Evolutionary conservation across 495 filamentous ascomycete genomes (phyloP).

Genomic region (Penicillium verhagenii): DNA sequence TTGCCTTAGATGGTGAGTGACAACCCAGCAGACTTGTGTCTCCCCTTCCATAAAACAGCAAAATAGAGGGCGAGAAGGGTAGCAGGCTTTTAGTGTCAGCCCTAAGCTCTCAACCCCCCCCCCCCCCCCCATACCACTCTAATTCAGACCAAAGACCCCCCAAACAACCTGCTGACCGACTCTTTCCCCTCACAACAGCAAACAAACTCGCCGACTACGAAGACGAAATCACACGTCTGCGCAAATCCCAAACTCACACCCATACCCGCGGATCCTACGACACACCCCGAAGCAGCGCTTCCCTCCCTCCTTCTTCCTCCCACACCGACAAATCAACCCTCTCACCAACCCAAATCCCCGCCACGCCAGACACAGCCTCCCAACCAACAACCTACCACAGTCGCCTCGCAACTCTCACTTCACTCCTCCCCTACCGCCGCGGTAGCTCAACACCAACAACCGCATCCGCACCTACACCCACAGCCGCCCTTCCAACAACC

Average conservation of each 20-base stretch:
- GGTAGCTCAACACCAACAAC: slow-evolving; percentile 32
- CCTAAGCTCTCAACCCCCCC: background rate
- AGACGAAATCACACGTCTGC: slow-evolving; percentile 74
- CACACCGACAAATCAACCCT: slow-evolving; percentile 20
- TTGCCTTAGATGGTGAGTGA: slow-evolving; percentile 68
- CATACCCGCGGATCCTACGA: slow-evolving; percentile 12
- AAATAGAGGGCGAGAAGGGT: no score
- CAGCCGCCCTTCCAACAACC: slow-evolving; percentile 27
- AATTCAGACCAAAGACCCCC: background rate
- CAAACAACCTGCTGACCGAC: slow-evolving; percentile 5
- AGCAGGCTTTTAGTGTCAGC: no score
- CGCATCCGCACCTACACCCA: slow-evolving; percentile 36
- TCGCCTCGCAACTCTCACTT: slow-evolving; percentile 59
- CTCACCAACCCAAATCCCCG: slow-evolving; percentile 21
- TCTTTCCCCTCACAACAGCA: slow-evolving; percentile 34
- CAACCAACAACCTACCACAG: slow-evolving; percentile 36
- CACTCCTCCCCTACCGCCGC: slow-evolving; percentile 63
- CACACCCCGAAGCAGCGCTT: slow-evolving; percentile 29
- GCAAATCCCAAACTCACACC: slow-evolving; percentile 35
- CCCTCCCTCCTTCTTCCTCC: slow-evolving; percentile 34
- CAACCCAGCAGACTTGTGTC: no score
- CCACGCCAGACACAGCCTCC: slow-evolving; percentile 26
- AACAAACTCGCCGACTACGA: slow-evolving; percentile 94
- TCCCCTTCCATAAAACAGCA: no score
- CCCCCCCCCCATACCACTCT: background rate